Percentiles rank a stretch among this genome's conserved stretches.
Evolutionary conservation across 371 early-diverging fungal genomes (phyloP).

Genomic region (Enterocytospora artemiae): DNA sequence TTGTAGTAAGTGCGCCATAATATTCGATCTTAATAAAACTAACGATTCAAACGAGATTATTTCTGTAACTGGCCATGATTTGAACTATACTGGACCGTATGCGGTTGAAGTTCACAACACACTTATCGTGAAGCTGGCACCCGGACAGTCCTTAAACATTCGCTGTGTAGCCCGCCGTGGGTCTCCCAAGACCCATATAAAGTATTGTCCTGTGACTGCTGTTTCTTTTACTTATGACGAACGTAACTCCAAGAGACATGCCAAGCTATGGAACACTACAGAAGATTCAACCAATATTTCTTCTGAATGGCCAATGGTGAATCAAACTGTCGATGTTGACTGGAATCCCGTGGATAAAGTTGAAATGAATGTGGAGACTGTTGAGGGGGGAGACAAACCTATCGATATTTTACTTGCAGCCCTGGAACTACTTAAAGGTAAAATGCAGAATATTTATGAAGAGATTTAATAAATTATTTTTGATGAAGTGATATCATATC

Average conservation of each 20-base stretch:
- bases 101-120: slow-evolving; percentile 73
- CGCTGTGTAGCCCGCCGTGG: slow-evolving; percentile 82
- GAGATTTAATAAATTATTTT: not conserved
- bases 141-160: slow-evolving; percentile 77
- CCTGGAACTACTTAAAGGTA: slow-evolving; percentile 44
- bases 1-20: slow-evolving; percentile 80
- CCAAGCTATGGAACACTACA: slow-evolving; percentile 82
- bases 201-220: slow-evolving; percentile 88
- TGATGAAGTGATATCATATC: too few relatives aligned
- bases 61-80: slow-evolving; percentile 53
- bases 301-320: slow-evolving; percentile 46
- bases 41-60: slow-evolving; percentile 13
- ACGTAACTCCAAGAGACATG: slow-evolving; percentile 74
- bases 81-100: slow-evolving; percentile 61
- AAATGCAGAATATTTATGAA: slow-evolving; percentile 24
- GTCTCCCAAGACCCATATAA: slow-evolving; percentile 84
- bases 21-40: slow-evolving; percentile 64
- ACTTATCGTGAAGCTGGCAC: slow-evolving; percentile 79
- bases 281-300: slow-evolving; percentile 64
- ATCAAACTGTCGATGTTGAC: slow-evolving; percentile 22
- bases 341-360: slow-evolving; percentile 33
- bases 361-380: slow-evolving; percentile 54
- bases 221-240: slow-evolving; percentile 90
- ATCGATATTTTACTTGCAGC: slow-evolving; percentile 42
- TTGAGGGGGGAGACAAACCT: slow-evolving; percentile 49